Conservation (phyloP, 192 early-diverging fungal species). For the Coemansia sp. region DNA sequence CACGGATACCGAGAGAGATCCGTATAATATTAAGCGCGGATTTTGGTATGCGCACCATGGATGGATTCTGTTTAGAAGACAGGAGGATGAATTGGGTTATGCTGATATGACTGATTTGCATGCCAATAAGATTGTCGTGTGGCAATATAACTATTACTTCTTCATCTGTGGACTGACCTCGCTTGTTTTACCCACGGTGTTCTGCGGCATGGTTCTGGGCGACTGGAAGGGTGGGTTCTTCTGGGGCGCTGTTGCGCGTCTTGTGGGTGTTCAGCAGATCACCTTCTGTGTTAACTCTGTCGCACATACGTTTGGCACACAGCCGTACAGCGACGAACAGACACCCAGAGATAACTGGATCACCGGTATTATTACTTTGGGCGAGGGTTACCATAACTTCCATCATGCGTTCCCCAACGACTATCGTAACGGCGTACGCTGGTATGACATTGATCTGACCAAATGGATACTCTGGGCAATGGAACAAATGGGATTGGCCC, state of each 20-base stretch:
- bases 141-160: conserved; percentile 76
- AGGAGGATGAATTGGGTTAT: conserved; percentile 67
- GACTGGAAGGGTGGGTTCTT: conserved; percentile 80
- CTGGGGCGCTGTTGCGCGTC: conserved; percentile 68
- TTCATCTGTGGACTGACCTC: conserved; percentile 71
- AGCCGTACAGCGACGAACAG: conserved; percentile 76
- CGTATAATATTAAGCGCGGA: conserved; percentile 79
- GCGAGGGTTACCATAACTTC: conserved; percentile 86
- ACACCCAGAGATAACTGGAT: conserved; percentile 84
- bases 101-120: conserved; percentile 80
- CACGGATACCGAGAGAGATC: conserved; percentile 83
- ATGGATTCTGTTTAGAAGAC: conserved; percentile 79
- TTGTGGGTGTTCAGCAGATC: conserved; percentile 76
- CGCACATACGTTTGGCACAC: conserved; percentile 75
- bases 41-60: conserved; percentile 81
- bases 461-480: conserved; percentile 72
- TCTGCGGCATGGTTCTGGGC: conserved; percentile 78
- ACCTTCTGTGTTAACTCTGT: conserved; percentile 85
- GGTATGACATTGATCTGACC: conserved; percentile 76
- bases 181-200: conserved; percentile 75
- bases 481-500: conserved; percentile 61
- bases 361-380: conserved; percentile 73
- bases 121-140: conserved; percentile 67
- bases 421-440: conserved; percentile 78
- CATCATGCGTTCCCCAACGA: conserved; percentile 86